Base-by-base conservation (phyloP, 768 basidiomycete genomes). In the Hygrophoropsis aurantiaca region DNA sequence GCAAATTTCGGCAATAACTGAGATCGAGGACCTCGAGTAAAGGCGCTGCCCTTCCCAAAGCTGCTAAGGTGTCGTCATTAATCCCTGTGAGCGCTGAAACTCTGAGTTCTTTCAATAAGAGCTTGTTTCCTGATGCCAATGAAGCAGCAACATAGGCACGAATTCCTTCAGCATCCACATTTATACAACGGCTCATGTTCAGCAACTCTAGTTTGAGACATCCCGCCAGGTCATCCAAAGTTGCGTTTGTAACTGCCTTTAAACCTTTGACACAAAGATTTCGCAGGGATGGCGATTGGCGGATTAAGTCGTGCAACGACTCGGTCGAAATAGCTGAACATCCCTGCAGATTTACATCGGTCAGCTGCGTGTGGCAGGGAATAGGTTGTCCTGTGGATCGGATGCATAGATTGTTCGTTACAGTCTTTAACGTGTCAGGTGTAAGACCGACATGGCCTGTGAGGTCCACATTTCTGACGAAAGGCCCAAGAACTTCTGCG, bases 1-100 rank as follows among this genome's bases (percentile, higher is more conserved):
- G 85, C 48, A 93, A 63, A 46, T 82, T 77, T 24, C 76, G 75
- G 47, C 79, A 74, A 58, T 88, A 87, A 66, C 86, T 88, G 51
- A 93, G 67, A 64, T 94, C 92, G 18, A 94, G 71, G 15, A 90
- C 79, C 62, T 91, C 87, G 18, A 94, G 75, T 56, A 73, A 69
- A 16, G 88, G 87, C 0, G 87, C 77, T 3, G 79, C 84, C 53
- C 70, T 78, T 5, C 86, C 91, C 27, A 94, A 69, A 9, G 70
- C 66, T n/a, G 72, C 62, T 78, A 94, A 78, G 56, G 77, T 75
- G 10, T 72, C 68, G 56, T 87, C 85, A 13, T 75, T 69, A 42
- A 84, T 64, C 44, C 79, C 70, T 58, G 75, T 80, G 48, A 97
- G 61, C 1, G 87, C 90, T 6, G 80, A 85, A 21, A 93, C 51